Conservation (phyloP, 108 stramenopile genomes). For the Chaetoceros muelleri region DNA sequence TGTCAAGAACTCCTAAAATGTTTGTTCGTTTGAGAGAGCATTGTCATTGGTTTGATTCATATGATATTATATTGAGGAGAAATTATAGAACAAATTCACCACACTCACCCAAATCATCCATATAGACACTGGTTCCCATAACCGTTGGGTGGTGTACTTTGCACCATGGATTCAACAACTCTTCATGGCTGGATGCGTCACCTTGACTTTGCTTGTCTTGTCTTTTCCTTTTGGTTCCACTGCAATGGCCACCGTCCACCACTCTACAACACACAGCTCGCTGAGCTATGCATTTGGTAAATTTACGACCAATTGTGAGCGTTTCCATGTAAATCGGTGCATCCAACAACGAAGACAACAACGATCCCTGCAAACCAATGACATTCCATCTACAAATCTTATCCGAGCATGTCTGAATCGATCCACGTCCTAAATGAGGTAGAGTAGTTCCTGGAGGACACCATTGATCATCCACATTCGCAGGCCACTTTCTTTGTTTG, state of each 20-base stretch:
- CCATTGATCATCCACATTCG: conserved; percentile 55
- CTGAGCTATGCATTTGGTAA: conserved; percentile 45
- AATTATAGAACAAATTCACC: too few relatives aligned
- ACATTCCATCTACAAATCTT: conserved; percentile 78
- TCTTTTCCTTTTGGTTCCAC: conserved; percentile 1
- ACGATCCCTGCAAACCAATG: conserved; percentile 70
- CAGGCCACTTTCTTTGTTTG: conserved; percentile 47
- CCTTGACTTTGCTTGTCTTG: conserved; percentile 1
- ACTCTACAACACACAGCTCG: conserved; percentile 80
- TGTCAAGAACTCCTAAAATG: conserved; percentile 24
- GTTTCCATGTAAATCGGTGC: conserved; percentile 46
- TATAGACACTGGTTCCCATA: conserved; percentile 75
- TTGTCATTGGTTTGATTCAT: not conserved
- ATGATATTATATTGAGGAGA: conserved; percentile 7
- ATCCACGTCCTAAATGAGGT: conserved; percentile 25
- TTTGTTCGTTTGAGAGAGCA: not conserved
- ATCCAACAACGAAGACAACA: conserved; percentile 45
- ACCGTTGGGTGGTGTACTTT: conserved; percentile 58
- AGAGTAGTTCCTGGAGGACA: conserved; percentile 78
- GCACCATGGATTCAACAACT: conserved; percentile 5
- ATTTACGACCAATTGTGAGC: conserved; percentile 73
- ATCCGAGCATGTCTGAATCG: conserved; percentile 60
- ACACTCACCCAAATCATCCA: conserved; percentile 53
- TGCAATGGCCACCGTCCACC: conserved; percentile 10
- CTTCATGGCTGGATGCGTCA: not conserved